These are phyloP conservation scores for Excoecaria agallocha DNA, from an alignment of 345 rosid genomes.

Conservation along the genomic window DNA sequence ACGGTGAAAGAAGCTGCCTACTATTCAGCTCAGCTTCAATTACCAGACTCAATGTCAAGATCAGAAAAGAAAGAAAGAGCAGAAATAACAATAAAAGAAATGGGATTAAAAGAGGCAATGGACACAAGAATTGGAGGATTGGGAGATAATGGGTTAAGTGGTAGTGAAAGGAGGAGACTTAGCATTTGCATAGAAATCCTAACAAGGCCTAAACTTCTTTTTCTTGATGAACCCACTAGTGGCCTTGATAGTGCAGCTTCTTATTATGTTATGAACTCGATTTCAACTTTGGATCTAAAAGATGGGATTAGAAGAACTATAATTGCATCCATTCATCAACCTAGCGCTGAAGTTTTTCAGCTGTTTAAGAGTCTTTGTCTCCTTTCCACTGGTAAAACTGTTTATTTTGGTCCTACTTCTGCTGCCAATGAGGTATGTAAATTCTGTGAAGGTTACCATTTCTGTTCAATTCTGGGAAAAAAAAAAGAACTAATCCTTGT, in stretches of 20 bases:
- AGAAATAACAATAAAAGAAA: constrained; percentile 12
- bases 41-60: constrained; percentile 10
- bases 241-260: constrained; percentile 21
- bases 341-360: constrained; percentile 12
- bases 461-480: too few relatives aligned
- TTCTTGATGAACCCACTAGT: constrained; percentile 18
- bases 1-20: constrained; percentile 15
- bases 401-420: constrained; percentile 7
- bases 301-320: constrained; percentile 4
- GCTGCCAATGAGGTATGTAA: constrained; percentile 1
- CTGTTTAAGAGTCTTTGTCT: constrained; percentile 6
- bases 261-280: constrained; percentile 5
- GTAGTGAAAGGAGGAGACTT: constrained; percentile 15
- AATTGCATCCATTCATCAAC: constrained; percentile 14
- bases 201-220: constrained; percentile 16
- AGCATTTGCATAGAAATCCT: constrained; percentile 18
- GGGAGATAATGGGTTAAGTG: constrained; percentile 6
- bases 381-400: constrained; percentile 11
- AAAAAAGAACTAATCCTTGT: too few relatives aligned
- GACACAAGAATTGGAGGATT: constrained; percentile 12
- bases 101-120: constrained; percentile 12
- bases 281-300: background rate
- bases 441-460: background rate
- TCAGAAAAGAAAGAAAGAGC: constrained; percentile 9
- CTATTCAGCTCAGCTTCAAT: constrained; percentile 19